These are phyloP conservation scores for Picea abies DNA, from an alignment of 83 land plant genomes.

Conservation along the genomic window DNA sequence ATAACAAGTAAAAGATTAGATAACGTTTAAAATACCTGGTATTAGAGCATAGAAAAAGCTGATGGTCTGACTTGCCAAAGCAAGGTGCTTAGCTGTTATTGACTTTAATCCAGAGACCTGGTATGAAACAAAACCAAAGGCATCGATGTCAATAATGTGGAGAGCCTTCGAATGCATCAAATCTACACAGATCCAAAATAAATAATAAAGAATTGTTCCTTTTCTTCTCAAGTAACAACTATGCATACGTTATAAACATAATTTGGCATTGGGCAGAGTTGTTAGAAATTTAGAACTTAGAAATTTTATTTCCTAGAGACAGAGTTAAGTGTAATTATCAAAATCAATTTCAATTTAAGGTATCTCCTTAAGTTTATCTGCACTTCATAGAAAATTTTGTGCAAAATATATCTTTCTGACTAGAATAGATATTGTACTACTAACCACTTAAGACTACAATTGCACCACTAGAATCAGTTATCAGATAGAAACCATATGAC, in stretches of 20 bases:
- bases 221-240: not conserved
- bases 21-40: conserved; percentile 60
- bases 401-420: too few species aligned
- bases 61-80: conserved; percentile 94
- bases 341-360: too few species aligned
- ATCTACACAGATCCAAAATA: not conserved
- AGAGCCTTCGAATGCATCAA: not conserved
- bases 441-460: too few species aligned
- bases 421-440: too few species aligned
- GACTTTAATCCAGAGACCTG: conserved; percentile 99
- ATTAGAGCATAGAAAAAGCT: conserved; percentile 84
- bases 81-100: conserved; percentile 94
- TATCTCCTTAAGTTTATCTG: too few species aligned
- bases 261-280: not conserved
- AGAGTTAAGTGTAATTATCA: too few species aligned
- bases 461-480: too few species aligned
- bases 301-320: too few species aligned
- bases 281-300: too few species aligned
- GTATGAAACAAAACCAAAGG: conserved; percentile 6
- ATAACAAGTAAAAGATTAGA: conserved; percentile 1
- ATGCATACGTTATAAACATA: not conserved
- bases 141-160: not conserved
- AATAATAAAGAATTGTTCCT: not conserved
- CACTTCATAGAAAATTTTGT: too few species aligned
- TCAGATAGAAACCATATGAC: too few species aligned